Conservation (phyloP, 2,329 filamentous ascomycete genomes). For the Verticillium klebahnii region DNA sequence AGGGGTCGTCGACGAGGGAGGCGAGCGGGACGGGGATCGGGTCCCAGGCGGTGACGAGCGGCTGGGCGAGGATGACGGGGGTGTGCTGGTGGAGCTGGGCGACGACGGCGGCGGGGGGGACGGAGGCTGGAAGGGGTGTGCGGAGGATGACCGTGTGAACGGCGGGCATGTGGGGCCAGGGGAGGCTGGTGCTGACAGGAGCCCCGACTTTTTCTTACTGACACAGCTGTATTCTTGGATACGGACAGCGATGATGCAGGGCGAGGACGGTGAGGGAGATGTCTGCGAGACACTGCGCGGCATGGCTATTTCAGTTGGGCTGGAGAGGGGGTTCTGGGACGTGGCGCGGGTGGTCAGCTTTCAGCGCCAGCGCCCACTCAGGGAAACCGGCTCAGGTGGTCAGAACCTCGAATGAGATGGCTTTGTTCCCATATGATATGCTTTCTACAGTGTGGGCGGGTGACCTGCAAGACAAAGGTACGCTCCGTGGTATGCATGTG, state of each 20-base stretch:
- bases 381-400: background rate
- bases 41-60: conserved; percentile 28
- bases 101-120: conserved; percentile 32
- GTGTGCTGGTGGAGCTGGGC: conserved; percentile 32
- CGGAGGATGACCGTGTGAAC: conserved; percentile 30
- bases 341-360: background rate
- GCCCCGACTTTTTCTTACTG: conserved; percentile 9
- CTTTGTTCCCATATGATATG: background rate
- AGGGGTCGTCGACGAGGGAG: conserved; percentile 32
- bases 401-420: background rate
- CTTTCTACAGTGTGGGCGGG: background rate
- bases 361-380: background rate
- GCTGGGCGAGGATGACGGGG: conserved; percentile 36
- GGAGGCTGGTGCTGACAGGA: conserved; percentile 13
- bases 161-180: conserved; percentile 11
- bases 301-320: background rate
- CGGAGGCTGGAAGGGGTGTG: conserved; percentile 34
- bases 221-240: conserved; percentile 16
- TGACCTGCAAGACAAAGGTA: background rate
- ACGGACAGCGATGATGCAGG: background rate
- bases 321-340: background rate
- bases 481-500: background rate
- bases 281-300: background rate
- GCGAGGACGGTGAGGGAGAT: background rate
- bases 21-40: conserved; percentile 25